Evolutionary conservation across 1,284 basidiomycete species (phyloP).

Genomic region (Microbotryomycetes sp.): DNA sequence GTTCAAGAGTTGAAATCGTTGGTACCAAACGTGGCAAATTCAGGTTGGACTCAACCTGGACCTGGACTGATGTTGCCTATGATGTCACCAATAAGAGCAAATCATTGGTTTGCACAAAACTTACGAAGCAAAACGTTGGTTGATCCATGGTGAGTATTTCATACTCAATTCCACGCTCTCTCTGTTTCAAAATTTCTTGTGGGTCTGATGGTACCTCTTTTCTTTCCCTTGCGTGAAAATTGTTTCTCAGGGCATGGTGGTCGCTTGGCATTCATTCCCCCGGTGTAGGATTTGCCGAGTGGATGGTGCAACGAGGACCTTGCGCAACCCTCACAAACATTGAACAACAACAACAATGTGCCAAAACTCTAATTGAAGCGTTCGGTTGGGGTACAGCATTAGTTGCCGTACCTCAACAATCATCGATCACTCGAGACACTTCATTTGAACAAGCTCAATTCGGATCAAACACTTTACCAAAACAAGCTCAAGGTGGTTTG

Average conservation of each 20-base stretch:
- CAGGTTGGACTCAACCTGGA: neutral
- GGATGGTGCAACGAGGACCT: neutral
- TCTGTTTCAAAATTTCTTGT: neutral
- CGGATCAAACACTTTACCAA: neutral
- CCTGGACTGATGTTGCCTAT: neutral
- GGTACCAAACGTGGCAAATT: neutral
- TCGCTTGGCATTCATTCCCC: constrained; percentile 3
- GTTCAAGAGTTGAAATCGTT: neutral
- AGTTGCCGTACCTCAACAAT: neutral
- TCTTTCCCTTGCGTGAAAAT: neutral
- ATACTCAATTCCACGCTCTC: too few species aligned
- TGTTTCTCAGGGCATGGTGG: constrained; percentile 1
- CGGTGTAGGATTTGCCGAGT: constrained; percentile 3
- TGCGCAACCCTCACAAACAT: neutral
- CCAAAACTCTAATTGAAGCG: neutral
- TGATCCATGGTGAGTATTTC: neutral
- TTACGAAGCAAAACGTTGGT: neutral
- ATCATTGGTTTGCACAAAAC: neutral
- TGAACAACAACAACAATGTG: neutral
- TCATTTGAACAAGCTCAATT: too few species aligned
- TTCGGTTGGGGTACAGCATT: neutral
- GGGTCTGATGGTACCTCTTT: neutral
- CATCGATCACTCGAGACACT: neutral
- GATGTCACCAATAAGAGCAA: neutral
- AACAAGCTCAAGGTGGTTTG: neutral